Conservation (phyloP, 75 land plant genomes). For the Selaginella moellendorffii region DNA sequence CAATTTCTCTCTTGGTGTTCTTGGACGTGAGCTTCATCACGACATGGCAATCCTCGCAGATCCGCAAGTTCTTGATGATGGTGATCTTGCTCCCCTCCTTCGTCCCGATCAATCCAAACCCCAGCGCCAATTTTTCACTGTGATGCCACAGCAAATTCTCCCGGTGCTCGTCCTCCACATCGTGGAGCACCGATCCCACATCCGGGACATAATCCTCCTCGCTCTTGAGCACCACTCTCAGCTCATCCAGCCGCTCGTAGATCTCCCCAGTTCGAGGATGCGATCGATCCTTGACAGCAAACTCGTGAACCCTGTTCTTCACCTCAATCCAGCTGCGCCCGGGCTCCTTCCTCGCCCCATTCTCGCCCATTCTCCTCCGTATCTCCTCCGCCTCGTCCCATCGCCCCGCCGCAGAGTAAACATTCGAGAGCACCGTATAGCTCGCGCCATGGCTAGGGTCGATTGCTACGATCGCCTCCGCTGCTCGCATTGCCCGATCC, state of each 20-base stretch:
- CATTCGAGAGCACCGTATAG: not conserved
- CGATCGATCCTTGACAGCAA: not conserved
- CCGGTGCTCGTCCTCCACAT: not conserved
- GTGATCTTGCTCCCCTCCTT: too few relatives aligned
- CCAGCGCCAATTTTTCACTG: too few relatives aligned
- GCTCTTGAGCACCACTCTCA: not conserved
- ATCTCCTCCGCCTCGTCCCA: not conserved
- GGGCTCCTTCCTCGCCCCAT: not conserved
- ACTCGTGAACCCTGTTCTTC: not conserved
- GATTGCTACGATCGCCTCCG: not conserved
- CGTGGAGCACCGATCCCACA: not conserved
- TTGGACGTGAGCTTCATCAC: too few relatives aligned
- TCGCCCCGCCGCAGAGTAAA: not conserved
- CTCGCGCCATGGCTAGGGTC: not conserved
- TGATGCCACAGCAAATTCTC: too few relatives aligned
- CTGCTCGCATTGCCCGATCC: not conserved
- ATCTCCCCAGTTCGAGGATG: not conserved
- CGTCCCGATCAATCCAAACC: too few relatives aligned
- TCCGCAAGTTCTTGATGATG: too few relatives aligned
- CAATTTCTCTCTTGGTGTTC: too few relatives aligned
- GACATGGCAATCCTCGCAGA: too few relatives aligned
- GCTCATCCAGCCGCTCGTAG: not conserved
- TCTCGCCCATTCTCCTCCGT: not conserved
- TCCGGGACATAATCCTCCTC: not conserved
- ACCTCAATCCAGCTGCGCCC: constrained; percentile 1